phyloP scores from a whole-genome alignment of 371 early-diverging fungal genomes.

The Enterocytospora artemiae region DNA sequence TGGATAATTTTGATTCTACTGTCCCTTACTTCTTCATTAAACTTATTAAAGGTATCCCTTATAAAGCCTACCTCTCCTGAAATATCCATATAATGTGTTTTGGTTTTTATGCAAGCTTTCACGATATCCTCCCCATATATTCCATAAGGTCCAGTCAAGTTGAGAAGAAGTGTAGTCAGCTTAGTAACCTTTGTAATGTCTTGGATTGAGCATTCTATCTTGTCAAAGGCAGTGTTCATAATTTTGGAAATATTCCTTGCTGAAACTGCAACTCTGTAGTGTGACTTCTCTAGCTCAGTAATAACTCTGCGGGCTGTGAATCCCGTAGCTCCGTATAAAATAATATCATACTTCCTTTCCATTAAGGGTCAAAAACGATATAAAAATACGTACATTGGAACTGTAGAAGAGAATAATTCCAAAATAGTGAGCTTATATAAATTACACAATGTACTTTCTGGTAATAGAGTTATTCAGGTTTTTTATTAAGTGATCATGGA shows the following conservation, averaged over 20 bases:
- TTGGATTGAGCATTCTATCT: conserved; percentile 62
- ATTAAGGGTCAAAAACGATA: too few species aligned
- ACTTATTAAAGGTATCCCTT: conserved; percentile 62
- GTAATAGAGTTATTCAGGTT: too few species aligned
- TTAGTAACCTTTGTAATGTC: conserved; percentile 61
- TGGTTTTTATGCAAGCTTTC: conserved; percentile 66
- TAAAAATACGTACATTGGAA: too few species aligned
- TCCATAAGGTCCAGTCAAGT: conserved; percentile 73
- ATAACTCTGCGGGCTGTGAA: conserved; percentile 69
- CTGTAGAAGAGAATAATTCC: too few species aligned
- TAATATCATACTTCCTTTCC: conserved; percentile 60
- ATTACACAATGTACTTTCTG: too few species aligned
- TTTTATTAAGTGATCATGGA: too few species aligned
- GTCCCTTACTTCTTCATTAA: conserved; percentile 63
- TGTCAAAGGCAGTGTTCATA: conserved; percentile 52
- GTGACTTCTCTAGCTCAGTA: conserved; percentile 60
- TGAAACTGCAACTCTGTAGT: conserved; percentile 62
- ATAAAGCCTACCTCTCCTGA: conserved; percentile 73
- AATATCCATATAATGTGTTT: conserved; percentile 76
- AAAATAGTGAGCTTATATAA: too few species aligned
- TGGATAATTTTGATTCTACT: conserved; percentile 66
- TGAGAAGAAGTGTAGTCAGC: conserved; percentile 66
- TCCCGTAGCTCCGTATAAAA: conserved; percentile 73
- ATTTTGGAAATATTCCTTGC: conserved; percentile 63
- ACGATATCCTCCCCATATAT: conserved; percentile 69